Evolutionary conservation across 129 eudicot genomes (phyloP), one percentile per base, ranked within the genome.

Genomic region (Flaveria trinervia): DNA sequence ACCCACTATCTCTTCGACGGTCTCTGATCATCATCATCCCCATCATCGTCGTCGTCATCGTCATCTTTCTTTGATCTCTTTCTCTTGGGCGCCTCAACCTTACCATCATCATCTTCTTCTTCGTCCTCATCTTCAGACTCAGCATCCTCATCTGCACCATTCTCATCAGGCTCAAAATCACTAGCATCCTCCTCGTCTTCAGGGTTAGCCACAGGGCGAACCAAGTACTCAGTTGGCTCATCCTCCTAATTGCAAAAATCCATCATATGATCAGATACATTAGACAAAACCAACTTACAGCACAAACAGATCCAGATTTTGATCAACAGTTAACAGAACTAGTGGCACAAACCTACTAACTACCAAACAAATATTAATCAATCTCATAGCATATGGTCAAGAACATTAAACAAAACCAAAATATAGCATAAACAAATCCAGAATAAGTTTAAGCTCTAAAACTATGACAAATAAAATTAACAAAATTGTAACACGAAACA

Each of bases 161-260:
- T 88, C 84, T 90, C 96, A 30, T 88, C 80, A 7, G 92, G 96
- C 75, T 92, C 98, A 52, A 90, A 92, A 71, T 90, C 98, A 45
- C 94, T 90, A 23, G 96, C 90, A 73, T 92, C 92, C 83, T 88
- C 96, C 77, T 92, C 98, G 2, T 90, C 98, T 82, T 86, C 96
- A 68, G 98, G 83, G 59, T 80, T 89, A 61, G 81, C 94, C 20
- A 92, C 86, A 2, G 92, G 96, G 55, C 79, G 83, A 44, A 90
- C 96, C 62, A 92, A 89, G 86, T 88, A 89, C 68, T 90, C 91
- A 0, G 96, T 92, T 41, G 91, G 92, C 72, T 84, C 76, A 72
- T 91, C 97, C 87, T 87, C 92, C 98, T 92, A n/a, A 18, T 70
- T 57, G 41, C 69, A 49, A 61, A 41, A 8, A 15, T 52, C 30